These are phyloP conservation scores for Tulasnella sp. DNA, from an alignment of 768 basidiomycete species.

Conservation along the genomic window DNA sequence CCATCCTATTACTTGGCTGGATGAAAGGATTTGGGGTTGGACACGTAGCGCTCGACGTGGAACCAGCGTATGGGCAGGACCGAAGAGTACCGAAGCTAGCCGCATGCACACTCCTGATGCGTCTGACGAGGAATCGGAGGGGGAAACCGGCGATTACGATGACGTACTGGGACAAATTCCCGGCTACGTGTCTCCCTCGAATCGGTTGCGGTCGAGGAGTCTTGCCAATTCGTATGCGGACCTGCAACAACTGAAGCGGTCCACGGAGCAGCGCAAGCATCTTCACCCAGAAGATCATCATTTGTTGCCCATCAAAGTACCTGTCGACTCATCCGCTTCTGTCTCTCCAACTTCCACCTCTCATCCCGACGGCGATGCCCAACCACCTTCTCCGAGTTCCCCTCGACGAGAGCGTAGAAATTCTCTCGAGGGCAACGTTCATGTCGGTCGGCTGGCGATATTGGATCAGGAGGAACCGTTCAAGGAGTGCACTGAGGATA, in stretches of 20 bases:
- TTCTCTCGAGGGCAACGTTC: conserved; percentile 62
- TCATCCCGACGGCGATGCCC: conserved; percentile 43
- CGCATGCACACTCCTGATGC: conserved; percentile 68
- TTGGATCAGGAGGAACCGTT: conserved; percentile 59
- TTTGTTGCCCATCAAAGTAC: background rate
- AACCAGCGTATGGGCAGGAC: conserved; percentile 82
- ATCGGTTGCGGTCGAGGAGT: conserved; percentile 48
- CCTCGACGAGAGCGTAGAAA: conserved; percentile 50
- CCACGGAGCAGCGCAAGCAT: conserved; percentile 20
- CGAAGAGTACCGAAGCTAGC: conserved; percentile 42
- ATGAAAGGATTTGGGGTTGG: conserved; percentile 93
- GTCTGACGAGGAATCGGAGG: conserved; percentile 66
- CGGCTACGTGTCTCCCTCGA: conserved; percentile 46
- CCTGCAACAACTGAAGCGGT: conserved; percentile 55
- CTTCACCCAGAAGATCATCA: conserved; percentile 17
- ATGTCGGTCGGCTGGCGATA: conserved; percentile 59
- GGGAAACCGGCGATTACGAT: conserved; percentile 84
- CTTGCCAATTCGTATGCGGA: conserved; percentile 78
- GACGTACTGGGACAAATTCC: conserved; percentile 71
- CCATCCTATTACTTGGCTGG: conserved; percentile 82
- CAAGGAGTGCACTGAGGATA: conserved; percentile 56
- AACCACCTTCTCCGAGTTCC: conserved; percentile 44
- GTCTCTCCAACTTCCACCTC: conserved; percentile 32
- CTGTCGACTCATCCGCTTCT: conserved; percentile 33
- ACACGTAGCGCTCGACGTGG: conserved; percentile 68